phyloP scores from a whole-genome alignment of 306 rosid species.

The Quercus suber region DNA sequence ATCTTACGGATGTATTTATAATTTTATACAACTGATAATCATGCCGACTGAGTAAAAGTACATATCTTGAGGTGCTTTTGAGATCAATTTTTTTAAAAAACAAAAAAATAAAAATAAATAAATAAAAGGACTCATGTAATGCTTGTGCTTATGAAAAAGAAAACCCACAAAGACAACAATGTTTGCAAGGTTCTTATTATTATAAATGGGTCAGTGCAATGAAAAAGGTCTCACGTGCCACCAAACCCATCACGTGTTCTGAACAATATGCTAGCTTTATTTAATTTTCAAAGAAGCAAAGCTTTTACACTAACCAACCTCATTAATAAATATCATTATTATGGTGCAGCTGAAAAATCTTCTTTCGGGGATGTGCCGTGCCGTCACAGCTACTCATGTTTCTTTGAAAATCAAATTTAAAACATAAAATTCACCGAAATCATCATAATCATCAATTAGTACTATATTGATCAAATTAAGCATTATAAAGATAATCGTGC shows the following conservation, averaged over 20 bases:
- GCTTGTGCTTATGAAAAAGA: too few relatives aligned
- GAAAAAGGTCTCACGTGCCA: not conserved
- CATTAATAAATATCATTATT: conserved; percentile 40
- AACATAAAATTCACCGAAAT: not conserved
- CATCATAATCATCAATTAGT: not conserved
- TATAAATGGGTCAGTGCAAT: not conserved
- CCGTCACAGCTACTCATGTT: conserved; percentile 50
- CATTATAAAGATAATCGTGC: conserved; percentile 15
- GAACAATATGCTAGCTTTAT: conserved; percentile 2
- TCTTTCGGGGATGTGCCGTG: conserved; percentile 31
- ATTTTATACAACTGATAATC: not conserved
- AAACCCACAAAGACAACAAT: too few relatives aligned
- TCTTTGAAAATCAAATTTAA: conserved; percentile 14
- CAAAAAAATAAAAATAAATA: too few relatives aligned
- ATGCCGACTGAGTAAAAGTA: not conserved
- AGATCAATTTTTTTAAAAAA: too few relatives aligned
- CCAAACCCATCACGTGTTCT: conserved; percentile 30
- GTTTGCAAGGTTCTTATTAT: not conserved
- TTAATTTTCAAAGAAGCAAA: conserved; percentile 30
- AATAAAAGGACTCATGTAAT: too few relatives aligned
- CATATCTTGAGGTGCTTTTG: too few relatives aligned
- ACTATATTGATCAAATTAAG: not conserved
- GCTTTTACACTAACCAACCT: conserved; percentile 47
- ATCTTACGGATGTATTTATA: too few relatives aligned
- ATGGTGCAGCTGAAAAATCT: conserved; percentile 16